Evolutionary conservation across 371 early-diverging fungal species (phyloP).

Genomic region (Lichtheimia corymbifera): DNA sequence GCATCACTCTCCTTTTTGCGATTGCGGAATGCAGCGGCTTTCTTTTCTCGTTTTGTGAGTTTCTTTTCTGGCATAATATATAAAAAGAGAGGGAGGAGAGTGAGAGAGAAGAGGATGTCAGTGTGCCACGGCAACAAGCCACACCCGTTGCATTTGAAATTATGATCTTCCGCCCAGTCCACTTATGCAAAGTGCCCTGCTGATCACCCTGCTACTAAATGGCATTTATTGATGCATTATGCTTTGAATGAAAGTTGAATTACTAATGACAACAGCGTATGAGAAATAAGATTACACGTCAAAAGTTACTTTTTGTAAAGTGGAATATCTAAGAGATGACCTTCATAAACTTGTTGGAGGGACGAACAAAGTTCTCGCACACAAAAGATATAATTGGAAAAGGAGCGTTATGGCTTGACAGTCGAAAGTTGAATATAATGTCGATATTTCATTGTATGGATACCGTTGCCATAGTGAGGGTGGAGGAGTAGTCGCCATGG

Average conservation of each 20-base stretch:
- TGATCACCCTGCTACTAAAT: neutral
- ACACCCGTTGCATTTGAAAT: neutral
- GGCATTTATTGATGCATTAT: neutral
- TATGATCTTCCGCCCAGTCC: neutral
- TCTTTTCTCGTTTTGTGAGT: slow-evolving; percentile 69
- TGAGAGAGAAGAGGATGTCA: slow-evolving; percentile 1
- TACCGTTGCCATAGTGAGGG: neutral
- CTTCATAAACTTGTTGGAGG: no score
- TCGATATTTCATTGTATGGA: no score
- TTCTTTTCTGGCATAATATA: slow-evolving; percentile 49
- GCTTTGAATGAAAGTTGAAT: no score
- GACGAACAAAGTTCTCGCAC: no score
- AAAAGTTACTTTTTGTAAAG: no score
- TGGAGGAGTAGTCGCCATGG: no score
- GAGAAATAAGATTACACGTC: no score
- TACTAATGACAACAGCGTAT: no score
- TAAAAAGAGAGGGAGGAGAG: neutral
- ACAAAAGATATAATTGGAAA: neutral
- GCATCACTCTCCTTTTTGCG: slow-evolving; percentile 49
- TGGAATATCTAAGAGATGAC: no score
- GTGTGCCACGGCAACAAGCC: slow-evolving; percentile 1
- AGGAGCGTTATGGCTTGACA: neutral
- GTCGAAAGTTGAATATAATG: neutral
- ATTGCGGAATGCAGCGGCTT: slow-evolving; percentile 64
- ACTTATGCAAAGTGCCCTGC: neutral